A percentile compares a stretch with the other conserved stretches of the same genome.
These are phyloP conservation scores for Lentinula lateritia DNA, from an alignment of 768 basidiomycete species.

Conservation along the genomic window DNA sequence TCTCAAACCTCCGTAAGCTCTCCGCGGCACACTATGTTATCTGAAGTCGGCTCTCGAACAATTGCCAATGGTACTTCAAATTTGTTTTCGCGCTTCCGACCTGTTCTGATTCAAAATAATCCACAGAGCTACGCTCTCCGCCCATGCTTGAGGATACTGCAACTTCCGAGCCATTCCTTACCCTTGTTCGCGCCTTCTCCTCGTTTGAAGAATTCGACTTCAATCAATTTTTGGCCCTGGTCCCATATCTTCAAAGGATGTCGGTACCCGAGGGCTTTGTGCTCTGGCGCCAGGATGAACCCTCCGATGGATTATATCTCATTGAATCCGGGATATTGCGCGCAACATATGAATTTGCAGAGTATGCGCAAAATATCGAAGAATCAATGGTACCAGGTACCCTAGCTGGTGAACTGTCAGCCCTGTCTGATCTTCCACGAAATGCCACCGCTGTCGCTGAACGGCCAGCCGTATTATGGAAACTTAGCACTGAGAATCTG, in stretches of 20 bases:
- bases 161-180: slow-evolving; percentile 60
- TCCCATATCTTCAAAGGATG: slow-evolving; percentile 66
- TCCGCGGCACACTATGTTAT: slow-evolving; percentile 62
- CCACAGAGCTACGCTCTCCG: slow-evolving; percentile 19
- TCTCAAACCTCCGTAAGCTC: slow-evolving; percentile 48
- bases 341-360: slow-evolving; percentile 53
- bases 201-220: slow-evolving; percentile 58
- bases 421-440: slow-evolving; percentile 69
- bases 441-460: slow-evolving; percentile 88
- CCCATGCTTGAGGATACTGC: slow-evolving; percentile 22
- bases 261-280: slow-evolving; percentile 50
- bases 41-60: slow-evolving; percentile 66
- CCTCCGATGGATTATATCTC: slow-evolving; percentile 80
- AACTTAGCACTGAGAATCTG: slow-evolving; percentile 55
- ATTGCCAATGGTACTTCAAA: slow-evolving; percentile 51
- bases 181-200: slow-evolving; percentile 75
- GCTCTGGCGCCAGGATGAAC: slow-evolving; percentile 76
- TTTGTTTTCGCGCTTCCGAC: too few species aligned
- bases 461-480: slow-evolving; percentile 76
- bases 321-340: slow-evolving; percentile 83
- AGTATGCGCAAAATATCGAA: slow-evolving; percentile 56
- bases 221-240: slow-evolving; percentile 55
- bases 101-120: neutral
- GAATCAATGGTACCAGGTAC: slow-evolving; percentile 95
- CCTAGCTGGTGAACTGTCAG: slow-evolving; percentile 86